These are phyloP conservation scores for Entamoeba histolytica DNA, from an alignment of 208 protist species.

Conservation along the genomic window DNA sequence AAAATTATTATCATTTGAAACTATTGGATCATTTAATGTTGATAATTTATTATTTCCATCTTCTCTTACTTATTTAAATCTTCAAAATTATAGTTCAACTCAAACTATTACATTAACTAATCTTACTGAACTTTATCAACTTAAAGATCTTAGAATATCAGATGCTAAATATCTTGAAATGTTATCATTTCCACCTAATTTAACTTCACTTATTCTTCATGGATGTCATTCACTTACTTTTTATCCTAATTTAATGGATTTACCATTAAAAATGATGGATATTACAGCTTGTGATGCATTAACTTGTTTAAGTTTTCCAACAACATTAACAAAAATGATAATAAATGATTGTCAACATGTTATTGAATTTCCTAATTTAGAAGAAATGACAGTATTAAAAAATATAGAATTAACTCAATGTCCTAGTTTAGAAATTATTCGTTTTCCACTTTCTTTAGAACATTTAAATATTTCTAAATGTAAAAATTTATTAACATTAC, in stretches of 20 bases:
- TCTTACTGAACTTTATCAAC: not conserved
- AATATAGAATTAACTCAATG: not conserved
- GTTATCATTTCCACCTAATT: not conserved
- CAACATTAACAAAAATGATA: not conserved
- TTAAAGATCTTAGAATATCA: not conserved
- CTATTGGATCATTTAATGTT: not conserved
- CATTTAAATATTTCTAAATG: not conserved
- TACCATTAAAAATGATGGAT: not conserved
- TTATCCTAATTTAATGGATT: not conserved
- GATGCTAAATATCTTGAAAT: not conserved
- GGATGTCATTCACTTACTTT: not conserved
- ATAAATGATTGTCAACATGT: not conserved
- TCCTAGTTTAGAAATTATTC: not conserved
- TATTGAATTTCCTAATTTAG: not conserved
- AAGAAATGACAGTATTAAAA: not conserved
- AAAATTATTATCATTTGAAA: not conserved
- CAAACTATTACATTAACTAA: not conserved
- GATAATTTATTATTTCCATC: not conserved
- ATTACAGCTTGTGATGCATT: not conserved
- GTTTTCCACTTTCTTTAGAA: not conserved
- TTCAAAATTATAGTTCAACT: not conserved
- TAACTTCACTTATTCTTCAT: not conserved
- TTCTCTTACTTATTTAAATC: not conserved
- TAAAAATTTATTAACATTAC: not conserved
- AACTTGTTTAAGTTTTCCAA: not conserved